Percentiles rank a stretch among this genome's conserved stretches.
phyloP scores from a whole-genome alignment of 1,139 yeast genomes.

The Debaryomyces subglobosus region DNA sequence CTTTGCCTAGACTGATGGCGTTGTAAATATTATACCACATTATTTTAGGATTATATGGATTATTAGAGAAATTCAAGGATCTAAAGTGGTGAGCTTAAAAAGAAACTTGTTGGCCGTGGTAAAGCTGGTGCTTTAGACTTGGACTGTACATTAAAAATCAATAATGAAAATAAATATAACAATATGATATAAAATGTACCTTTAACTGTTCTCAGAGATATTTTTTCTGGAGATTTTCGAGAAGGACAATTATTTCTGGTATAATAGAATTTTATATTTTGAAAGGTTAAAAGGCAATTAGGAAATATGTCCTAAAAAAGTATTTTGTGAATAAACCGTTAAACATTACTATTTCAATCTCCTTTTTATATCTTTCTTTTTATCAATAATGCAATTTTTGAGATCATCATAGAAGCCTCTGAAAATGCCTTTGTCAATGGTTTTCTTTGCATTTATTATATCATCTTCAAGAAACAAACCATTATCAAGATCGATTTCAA shows the following conservation, averaged over 20 bases:
- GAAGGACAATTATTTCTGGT: no score
- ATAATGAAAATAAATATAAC: constrained; percentile 12
- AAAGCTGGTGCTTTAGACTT: constrained; percentile 20
- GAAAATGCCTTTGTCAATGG: background rate
- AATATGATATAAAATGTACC: constrained; percentile 18
- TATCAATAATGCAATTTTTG: background rate
- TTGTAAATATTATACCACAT: constrained; percentile 21
- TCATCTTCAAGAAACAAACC: constrained; percentile 1
- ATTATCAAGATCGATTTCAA: background rate
- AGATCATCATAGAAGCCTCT: background rate
- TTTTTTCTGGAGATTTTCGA: no score
- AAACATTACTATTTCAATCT: no score
- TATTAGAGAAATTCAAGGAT: background rate
- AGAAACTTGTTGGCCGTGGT: constrained; percentile 17
- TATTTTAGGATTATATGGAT: constrained; percentile 14
- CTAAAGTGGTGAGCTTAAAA: constrained; percentile 12
- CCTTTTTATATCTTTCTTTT: no score
- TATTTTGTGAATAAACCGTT: no score
- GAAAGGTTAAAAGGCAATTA: no score
- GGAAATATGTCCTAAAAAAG: no score
- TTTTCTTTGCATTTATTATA: background rate
- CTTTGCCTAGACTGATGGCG: constrained; percentile 18
- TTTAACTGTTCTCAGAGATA: no score
- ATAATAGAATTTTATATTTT: no score
- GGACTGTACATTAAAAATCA: constrained; percentile 18